phyloP scores from a whole-genome alignment of 139 green algal genomes.

The Yamagishiella unicocca region DNA sequence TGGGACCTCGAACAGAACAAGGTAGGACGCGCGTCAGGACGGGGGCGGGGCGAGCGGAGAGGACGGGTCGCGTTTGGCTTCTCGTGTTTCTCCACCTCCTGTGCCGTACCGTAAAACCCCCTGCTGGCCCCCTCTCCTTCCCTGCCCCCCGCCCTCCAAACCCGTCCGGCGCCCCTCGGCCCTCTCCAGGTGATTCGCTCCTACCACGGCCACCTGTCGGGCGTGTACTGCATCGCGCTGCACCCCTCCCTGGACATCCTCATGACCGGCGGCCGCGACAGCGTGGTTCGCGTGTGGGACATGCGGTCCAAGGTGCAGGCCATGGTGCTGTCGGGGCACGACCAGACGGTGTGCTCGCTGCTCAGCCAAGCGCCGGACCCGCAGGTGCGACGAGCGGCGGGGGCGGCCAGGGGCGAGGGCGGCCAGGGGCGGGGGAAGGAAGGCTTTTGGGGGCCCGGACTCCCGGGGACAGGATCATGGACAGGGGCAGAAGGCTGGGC shows the following conservation, averaged over 20 bases:
- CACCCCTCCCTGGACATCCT: slow-evolving; percentile 97
- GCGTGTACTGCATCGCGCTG: slow-evolving; percentile 96
- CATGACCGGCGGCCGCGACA: slow-evolving; percentile 94
- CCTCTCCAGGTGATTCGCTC: slow-evolving; percentile 91
- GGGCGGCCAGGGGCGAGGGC: neutral
- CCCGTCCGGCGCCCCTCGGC: too few species aligned
- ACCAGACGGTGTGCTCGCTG: slow-evolving; percentile 94
- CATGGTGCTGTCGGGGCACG: slow-evolving; percentile 86
- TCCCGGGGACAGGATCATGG: too few species aligned
- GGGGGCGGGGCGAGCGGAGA: too few species aligned
- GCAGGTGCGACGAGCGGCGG: slow-evolving; percentile 71
- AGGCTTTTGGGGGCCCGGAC: too few species aligned
- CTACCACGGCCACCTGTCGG: slow-evolving; percentile 98
- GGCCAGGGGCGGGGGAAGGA: neutral
- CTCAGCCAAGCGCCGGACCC: slow-evolving; percentile 88
- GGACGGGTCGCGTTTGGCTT: too few species aligned
- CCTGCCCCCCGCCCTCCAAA: neutral
- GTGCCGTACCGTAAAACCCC: too few species aligned
- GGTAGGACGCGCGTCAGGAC: slow-evolving; percentile 63
- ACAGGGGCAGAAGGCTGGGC: too few species aligned
- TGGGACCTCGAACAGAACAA: slow-evolving; percentile 99
- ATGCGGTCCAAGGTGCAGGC: slow-evolving; percentile 92
- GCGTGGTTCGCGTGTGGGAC: slow-evolving; percentile 96
- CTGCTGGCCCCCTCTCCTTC: neutral
- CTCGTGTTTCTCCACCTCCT: too few species aligned